Conservation (phyloP, 306 rosid genomes). For the Cicer judaicum region DNA sequence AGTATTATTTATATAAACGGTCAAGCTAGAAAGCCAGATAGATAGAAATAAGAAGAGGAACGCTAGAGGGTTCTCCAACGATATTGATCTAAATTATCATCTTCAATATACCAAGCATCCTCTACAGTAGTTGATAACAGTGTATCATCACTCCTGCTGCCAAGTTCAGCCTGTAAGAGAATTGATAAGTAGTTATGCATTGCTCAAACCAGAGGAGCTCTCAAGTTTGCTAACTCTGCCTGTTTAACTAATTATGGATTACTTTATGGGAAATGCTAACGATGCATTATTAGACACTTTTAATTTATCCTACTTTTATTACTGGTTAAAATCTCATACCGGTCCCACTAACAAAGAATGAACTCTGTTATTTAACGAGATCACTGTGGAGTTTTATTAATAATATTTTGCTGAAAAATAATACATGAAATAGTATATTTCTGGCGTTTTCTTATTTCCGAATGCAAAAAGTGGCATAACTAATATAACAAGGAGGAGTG, state of each 20-base stretch:
- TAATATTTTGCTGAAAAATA: neutral
- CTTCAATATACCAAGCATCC: slow-evolving; percentile 49
- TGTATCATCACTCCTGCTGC: slow-evolving; percentile 49
- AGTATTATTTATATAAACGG: slow-evolving; percentile 26
- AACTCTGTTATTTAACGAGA: neutral
- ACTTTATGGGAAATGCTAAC: neutral
- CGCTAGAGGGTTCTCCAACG: slow-evolving; percentile 42
- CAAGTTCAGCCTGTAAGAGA: slow-evolving; percentile 69
- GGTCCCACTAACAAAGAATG: slow-evolving; percentile 14
- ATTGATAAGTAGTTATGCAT: slow-evolving; percentile 23
- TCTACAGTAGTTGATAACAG: slow-evolving; percentile 40
- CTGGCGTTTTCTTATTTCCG: slow-evolving; percentile 1
- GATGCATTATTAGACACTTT: slow-evolving; percentile 3
- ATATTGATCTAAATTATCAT: slow-evolving; percentile 47
- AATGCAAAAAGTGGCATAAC: slow-evolving; percentile 10
- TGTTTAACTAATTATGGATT: slow-evolving; percentile 5
- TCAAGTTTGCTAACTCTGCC: slow-evolving; percentile 13
- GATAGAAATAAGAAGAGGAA: slow-evolving; percentile 25
- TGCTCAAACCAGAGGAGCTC: slow-evolving; percentile 30
- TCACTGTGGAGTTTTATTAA: neutral
- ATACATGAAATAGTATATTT: neutral
- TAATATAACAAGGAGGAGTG: neutral
- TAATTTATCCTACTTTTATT: neutral
- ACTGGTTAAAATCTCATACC: slow-evolving; percentile 6
- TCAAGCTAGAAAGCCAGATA: slow-evolving; percentile 32